Evolutionary conservation across 768 basidiomycete genomes (phyloP).

Genomic region (Rickenella mellea): DNA sequence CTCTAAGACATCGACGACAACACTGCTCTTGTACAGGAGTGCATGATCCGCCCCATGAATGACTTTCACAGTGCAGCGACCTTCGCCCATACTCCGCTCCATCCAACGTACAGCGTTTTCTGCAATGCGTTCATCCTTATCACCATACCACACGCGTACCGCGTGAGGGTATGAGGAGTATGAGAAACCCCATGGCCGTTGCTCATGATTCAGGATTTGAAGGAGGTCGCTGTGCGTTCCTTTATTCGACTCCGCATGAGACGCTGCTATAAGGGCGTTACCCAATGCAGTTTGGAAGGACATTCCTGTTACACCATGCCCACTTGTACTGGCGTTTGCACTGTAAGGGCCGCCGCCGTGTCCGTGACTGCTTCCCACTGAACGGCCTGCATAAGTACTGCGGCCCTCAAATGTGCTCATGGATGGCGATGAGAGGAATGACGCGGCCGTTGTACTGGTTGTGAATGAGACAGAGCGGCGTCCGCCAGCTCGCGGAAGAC

Average conservation of each 20-base stretch:
- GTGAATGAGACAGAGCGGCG: constrained; percentile 67
- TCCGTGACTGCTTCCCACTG: not conserved
- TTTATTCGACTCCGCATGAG: constrained; percentile 87
- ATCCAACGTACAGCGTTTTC: constrained; percentile 89
- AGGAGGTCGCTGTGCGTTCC: constrained; percentile 88
- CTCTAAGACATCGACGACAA: constrained; percentile 82
- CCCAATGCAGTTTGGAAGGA: constrained; percentile 67
- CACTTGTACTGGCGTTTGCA: not conserved
- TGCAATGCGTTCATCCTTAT: constrained; percentile 87
- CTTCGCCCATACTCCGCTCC: constrained; percentile 74
- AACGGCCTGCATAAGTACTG: not conserved
- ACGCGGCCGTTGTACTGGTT: constrained; percentile 12
- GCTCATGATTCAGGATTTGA: constrained; percentile 85
- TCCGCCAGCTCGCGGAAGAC: constrained; percentile 37
- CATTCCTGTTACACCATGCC: constrained; percentile 17
- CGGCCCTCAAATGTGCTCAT: not conserved
- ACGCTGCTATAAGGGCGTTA: constrained; percentile 85
- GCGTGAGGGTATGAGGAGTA: constrained; percentile 70
- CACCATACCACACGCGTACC: constrained; percentile 88
- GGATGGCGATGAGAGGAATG: constrained; percentile 18
- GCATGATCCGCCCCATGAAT: constrained; percentile 86
- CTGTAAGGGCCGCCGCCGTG: not conserved
- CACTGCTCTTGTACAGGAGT: constrained; percentile 84
- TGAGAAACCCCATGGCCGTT: constrained; percentile 84
- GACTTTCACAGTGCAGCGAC: constrained; percentile 69